Percentiles rank a stretch among this genome's conserved stretches.
Evolutionary conservation across 495 filamentous ascomycete species (phyloP).

Genomic region (Aspergillus sclerotiicarbonarius): DNA sequence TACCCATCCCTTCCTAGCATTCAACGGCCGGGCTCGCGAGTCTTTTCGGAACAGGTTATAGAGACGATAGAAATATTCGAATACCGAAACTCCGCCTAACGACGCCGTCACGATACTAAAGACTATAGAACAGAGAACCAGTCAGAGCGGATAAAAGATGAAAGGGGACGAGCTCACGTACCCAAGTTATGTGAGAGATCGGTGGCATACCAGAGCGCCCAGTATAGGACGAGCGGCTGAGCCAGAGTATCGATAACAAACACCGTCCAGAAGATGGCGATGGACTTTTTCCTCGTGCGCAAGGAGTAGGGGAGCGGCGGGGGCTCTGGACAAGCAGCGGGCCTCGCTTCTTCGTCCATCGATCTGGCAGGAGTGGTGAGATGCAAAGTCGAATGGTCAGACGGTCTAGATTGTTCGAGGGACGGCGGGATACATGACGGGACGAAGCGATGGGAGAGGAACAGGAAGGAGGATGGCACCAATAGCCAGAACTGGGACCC

Average conservation of each 20-base stretch:
- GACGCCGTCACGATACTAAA: conserved; percentile 58
- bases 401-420: conserved; percentile 6
- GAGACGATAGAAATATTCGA: conserved; percentile 55
- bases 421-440: background rate
- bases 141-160: background rate
- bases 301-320: conserved; percentile 58
- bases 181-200: conserved; percentile 54
- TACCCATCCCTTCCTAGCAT: conserved; percentile 51
- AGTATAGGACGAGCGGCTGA: conserved; percentile 58
- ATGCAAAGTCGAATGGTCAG: background rate
- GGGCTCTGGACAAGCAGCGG: conserved; percentile 31
- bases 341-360: conserved; percentile 38
- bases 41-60: conserved; percentile 45
- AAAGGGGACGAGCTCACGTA: conserved; percentile 24
- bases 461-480: background rate
- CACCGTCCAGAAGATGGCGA: conserved; percentile 57
- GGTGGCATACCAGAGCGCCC: conserved; percentile 54
- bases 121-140: conserved; percentile 29
- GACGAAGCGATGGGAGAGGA: background rate
- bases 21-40: conserved; percentile 52
- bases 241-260: conserved; percentile 53
- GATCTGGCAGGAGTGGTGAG: conserved; percentile 7
- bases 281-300: conserved; percentile 51
- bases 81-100: conserved; percentile 57
- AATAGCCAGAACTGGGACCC: background rate